Percentiles rank a stretch among this genome's conserved stretches.
These are phyloP conservation scores for Furculomyces boomerangus DNA, from an alignment of 371 early-diverging fungal species.

Conservation along the genomic window DNA sequence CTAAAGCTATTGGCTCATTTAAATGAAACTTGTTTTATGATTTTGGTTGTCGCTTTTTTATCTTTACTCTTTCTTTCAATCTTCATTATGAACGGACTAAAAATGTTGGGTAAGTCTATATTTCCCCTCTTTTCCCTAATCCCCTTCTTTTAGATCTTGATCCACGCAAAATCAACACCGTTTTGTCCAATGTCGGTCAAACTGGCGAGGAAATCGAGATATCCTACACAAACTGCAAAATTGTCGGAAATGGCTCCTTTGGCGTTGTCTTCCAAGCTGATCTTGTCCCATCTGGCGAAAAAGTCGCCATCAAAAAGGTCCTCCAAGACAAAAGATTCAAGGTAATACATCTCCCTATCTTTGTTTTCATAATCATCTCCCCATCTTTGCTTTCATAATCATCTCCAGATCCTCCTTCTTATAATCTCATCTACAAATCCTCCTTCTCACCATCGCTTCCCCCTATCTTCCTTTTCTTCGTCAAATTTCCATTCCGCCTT, in stretches of 20 bases:
- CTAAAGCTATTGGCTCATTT: not conserved
- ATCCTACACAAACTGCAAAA: slow-evolving; percentile 69
- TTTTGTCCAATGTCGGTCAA: slow-evolving; percentile 64
- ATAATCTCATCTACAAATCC: too few relatives aligned
- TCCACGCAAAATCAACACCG: slow-evolving; percentile 32
- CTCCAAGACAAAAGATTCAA: slow-evolving; percentile 92
- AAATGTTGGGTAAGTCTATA: not conserved
- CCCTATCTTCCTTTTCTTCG: not conserved
- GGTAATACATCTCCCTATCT: slow-evolving; percentile 10
- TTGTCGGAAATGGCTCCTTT: slow-evolving; percentile 89
- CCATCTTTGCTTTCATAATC: not conserved
- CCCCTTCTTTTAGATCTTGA: slow-evolving; percentile 27
- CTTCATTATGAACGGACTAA: slow-evolving; percentile 1
- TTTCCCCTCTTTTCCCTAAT: not conserved
- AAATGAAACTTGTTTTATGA: too few relatives aligned
- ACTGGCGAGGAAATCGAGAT: slow-evolving; percentile 64
- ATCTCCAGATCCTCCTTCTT: too few relatives aligned
- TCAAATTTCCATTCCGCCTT: not conserved
- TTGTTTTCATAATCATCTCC: not conserved
- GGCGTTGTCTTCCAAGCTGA: slow-evolving; percentile 93
- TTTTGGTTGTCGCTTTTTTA: too few relatives aligned
- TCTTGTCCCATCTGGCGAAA: slow-evolving; percentile 54
- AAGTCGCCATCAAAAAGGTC: slow-evolving; percentile 87
- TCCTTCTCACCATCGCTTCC: too few relatives aligned
- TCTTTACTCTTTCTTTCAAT: too few relatives aligned